Conservation (phyloP, 495 filamentous ascomycete genomes). For the Penicillium cataractarum region DNA sequence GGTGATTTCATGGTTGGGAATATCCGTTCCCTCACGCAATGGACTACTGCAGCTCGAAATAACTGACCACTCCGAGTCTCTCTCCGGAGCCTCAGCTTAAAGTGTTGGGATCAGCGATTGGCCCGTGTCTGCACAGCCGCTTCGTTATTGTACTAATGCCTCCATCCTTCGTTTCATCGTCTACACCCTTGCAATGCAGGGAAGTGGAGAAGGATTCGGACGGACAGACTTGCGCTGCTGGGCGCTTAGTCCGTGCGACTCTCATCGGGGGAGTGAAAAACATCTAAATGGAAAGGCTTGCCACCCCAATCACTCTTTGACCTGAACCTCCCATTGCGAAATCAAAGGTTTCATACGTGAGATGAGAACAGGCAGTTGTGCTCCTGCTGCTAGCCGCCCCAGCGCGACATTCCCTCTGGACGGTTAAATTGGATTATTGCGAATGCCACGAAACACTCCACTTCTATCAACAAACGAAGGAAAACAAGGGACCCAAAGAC, state of each 20-base stretch:
- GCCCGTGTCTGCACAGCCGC: background rate
- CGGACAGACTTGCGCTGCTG: background rate
- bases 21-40: background rate
- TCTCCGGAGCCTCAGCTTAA: too few relatives aligned
- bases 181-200: background rate
- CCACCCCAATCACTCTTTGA: background rate
- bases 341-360: background rate
- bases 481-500: background rate
- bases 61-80: background rate
- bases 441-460: background rate
- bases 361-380: background rate
- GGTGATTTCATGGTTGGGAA: background rate
- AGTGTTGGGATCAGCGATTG: background rate
- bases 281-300: background rate
- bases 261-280: too few relatives aligned
- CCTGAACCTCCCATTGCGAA: background rate
- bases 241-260: background rate
- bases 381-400: background rate
- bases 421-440: background rate
- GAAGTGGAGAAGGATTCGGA: background rate
- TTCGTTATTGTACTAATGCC: background rate
- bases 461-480: background rate
- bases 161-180: background rate
- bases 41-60: background rate
- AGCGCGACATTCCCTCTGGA: background rate